Evolutionary conservation across 2,329 filamentous ascomycete genomes (phyloP), one percentile per base, ranked within the genome.

Genomic region (Leptographium galeiforme): DNA sequence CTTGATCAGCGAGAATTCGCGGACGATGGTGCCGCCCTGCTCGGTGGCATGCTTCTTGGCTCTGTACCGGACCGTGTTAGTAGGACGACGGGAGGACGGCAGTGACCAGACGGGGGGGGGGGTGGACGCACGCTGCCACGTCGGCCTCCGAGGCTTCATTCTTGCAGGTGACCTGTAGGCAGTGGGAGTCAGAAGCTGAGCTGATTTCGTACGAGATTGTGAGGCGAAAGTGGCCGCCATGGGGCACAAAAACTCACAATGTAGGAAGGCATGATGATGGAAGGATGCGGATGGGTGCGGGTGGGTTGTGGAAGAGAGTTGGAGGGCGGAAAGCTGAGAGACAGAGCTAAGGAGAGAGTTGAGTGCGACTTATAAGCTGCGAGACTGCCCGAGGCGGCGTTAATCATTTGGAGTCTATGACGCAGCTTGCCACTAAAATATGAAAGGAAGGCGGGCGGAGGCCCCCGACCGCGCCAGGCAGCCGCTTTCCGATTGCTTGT

Each of bases 1-100:
- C 74, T 91, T 94, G 77, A 95, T 89, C 62, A 95, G 71, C 57
- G 72, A 84, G 75, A 88, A 95, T 67, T 93, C 87, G 62, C 93
- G 82, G 53, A 72, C 80, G 71, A 97, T 93, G 68, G 80, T 81
- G 66, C 89, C 91, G 64, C 91, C 91, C 66, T 91, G 81, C 44
- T 84, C 77, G 56, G 67, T 71, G 61, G 83, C 86, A 55, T 83
- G 72, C 67, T 90, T 72, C 81, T 95, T 95, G 57, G 86, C 85
- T 51, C 86, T 89, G 62, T 44, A 16, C 13, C 16, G 16, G 16
- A 11, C 18, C 12, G n/a, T 25, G 38, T 13, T 11, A 10, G 34
- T 33, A 14, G 30, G 44, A 19, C 10, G 18, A 36, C 2, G 5
- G 8, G 8, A 46, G 36, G 14, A 45, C 2, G 50, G 11, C 10